Conservation (phyloP, 805 yeast genomes). For the Metschnikowia peoriensis region DNA sequence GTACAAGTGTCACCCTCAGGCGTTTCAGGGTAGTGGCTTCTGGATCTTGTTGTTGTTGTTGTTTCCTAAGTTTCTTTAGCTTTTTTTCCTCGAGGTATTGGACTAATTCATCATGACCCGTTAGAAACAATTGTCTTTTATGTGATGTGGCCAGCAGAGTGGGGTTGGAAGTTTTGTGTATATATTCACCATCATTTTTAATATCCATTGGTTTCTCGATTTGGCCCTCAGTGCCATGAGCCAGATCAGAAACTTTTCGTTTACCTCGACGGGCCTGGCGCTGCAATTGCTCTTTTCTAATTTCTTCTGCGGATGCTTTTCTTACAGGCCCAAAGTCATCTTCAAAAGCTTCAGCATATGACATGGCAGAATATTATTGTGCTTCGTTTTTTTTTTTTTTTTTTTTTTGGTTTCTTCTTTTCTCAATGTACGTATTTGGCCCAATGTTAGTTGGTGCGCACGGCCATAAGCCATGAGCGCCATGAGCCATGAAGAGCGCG, state of each 20-base stretch:
- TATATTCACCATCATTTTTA: not conserved
- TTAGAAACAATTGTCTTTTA: not conserved
- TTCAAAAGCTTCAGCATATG: slow-evolving; percentile 18
- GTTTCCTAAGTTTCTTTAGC: not conserved
- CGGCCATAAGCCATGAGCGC: not conserved
- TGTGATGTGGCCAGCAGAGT: not conserved
- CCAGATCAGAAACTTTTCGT: not conserved
- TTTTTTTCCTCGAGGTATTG: slow-evolving; percentile 5
- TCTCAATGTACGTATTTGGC: not conserved
- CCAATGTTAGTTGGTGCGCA: not conserved
- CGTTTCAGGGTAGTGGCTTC: not conserved
- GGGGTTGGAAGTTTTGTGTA: not conserved
- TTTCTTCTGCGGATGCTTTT: slow-evolving; percentile 2
- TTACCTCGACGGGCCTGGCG: not conserved
- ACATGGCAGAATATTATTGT: slow-evolving; percentile 4
- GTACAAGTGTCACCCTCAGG: slow-evolving; percentile 1
- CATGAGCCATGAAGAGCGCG: no score
- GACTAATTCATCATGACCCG: slow-evolving; percentile 10
- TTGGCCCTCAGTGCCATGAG: not conserved
- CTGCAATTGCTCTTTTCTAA: not conserved
- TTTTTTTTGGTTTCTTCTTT: not conserved
- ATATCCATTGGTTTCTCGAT: not conserved
- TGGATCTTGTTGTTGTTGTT: not conserved
- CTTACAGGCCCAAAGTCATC: slow-evolving; percentile 11
- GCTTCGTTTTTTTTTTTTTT: not conserved